Conservation (phyloP, 2,329 filamentous ascomycete species). For the Ramichloridium luteum region DNA sequence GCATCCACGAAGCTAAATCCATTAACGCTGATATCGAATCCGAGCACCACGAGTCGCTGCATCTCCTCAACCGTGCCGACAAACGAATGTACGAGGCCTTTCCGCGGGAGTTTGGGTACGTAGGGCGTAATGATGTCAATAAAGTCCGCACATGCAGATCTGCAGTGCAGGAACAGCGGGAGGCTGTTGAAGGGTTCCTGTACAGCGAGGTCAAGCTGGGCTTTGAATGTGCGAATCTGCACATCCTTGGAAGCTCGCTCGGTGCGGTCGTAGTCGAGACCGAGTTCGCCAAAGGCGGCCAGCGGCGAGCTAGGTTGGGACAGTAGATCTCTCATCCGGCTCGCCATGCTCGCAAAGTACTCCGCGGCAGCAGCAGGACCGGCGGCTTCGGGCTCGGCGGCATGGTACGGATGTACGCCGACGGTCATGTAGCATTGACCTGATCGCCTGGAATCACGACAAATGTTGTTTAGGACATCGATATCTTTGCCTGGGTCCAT, state of each 20-base stretch:
- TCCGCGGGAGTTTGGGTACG: conserved; percentile 24
- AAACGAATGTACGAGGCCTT: conserved; percentile 31
- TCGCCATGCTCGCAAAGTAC: conserved; percentile 17
- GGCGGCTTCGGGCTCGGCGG: conserved; percentile 29
- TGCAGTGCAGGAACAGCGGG: conserved; percentile 33
- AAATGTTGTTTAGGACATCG: conserved; percentile 19
- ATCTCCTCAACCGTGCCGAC: conserved; percentile 31
- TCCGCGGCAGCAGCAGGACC: conserved; percentile 10
- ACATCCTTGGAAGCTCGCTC: conserved; percentile 31
- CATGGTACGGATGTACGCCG: conserved; percentile 42
- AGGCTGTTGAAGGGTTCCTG: conserved; percentile 23
- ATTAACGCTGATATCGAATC: conserved; percentile 38
- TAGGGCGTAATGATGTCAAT: conserved; percentile 31
- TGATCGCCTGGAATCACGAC: conserved; percentile 11
- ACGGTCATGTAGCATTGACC: conserved; percentile 34
- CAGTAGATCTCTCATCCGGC: conserved; percentile 15
- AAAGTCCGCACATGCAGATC: conserved; percentile 34
- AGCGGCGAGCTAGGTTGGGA: conserved; percentile 19
- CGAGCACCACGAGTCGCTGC: conserved; percentile 26
- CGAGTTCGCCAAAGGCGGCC: conserved; percentile 39
- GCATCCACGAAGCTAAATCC: conserved; percentile 35
- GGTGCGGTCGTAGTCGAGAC: conserved; percentile 39
- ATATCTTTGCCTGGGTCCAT: conserved; percentile 33
- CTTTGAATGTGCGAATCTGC: conserved; percentile 31
- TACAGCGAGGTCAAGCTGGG: conserved; percentile 31